Evolutionary conservation across 768 basidiomycete genomes (phyloP), one percentile per base, ranked within the genome.

Genomic region (Auriscalpium microsporum): DNA sequence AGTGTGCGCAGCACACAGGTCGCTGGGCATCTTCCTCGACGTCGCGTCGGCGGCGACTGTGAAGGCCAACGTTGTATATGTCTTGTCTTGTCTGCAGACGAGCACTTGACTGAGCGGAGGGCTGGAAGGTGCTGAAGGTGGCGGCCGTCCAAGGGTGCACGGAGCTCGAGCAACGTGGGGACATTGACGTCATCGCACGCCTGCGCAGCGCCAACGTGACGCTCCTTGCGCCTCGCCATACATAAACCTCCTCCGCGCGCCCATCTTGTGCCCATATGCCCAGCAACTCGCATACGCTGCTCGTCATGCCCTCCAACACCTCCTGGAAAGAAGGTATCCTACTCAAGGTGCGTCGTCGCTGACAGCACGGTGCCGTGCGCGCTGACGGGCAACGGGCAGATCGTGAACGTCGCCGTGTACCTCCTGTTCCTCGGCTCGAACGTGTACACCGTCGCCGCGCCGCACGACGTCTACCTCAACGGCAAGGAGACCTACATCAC

Each of bases 401-500:
- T 94, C 64, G 71, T 82, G 58, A 96, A 96, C 71, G 77, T 95
- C 55, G 54, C 92, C 53, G 84, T 87, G 48, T 95, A 90, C 68
- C 78, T 91, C 65, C 67, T 87, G 57, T 92, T 94, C 72, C 75
- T 95, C n/a, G 93, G 90, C 35, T 87, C 86, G 40, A 95, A 95
- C 71, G 78, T 94, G 55, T 94, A 91, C 77, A 86, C 85, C 52
- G 79, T 93, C 58, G 84, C 90, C 7, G 79, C 82, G 2, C 90
- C 90, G 0, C 77, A 79, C 44, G 83, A 80, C 59, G 77, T 83
- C 50, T 90, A 91, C 72, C 82, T 77, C 66, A 69, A 75, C 60
- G 83, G 82, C 46, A 91, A 91, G 68, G 84, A 88, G 62, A 96
- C 94, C 0, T 97, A 94, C 70, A 74, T 98, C 56, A 96, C 94